Base-by-base conservation (phyloP, 2,329 filamentous ascomycete species). In the Tolypocladium ophioglossoides region DNA sequence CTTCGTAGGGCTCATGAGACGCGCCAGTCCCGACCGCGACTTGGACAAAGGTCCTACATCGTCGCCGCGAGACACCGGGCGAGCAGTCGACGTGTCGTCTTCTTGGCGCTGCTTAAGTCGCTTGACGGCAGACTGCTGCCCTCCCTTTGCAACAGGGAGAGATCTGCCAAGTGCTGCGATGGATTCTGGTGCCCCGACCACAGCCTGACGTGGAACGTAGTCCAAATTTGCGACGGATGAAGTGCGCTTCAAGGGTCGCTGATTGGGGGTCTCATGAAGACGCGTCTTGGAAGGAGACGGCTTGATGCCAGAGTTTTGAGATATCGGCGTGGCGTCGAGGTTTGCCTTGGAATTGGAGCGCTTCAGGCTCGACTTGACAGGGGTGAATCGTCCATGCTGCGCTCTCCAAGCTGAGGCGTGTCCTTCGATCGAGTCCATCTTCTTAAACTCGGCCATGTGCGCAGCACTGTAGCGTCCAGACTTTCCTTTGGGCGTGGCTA, bases 381-480 rank as follows among this genome's bases (percentile, higher is more conserved):
- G 79, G n/a, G 79, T 78, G 59, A 75, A 70, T 10, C 78, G 77
- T 38, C 70, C 76, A 5, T 76, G 70, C 56, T 80, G 76, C 24
- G 79, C 78, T 57, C 89, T 79, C 73, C 85, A 94, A 18, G 86
- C 82, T 12, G 91, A 95, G 10, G 90, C 78, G 67, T 96, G 91
- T 58, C 85, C 85, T 46, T 84, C 89, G 65, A 97, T 96, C 2
- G 91, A 96, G 67, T 96, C 91, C 92, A 97, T 96, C 76, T 95
- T 97, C 72, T 89, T 89, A 74, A 97, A 96, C 64, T 92, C 82
- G 51, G 85, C 84, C 81, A 89, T 87, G 68, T 97, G 92, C 39
- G 82, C 84, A 58, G 90, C 86, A 66, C 89, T 96, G 72, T 86
- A 97, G 48, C 92, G 85, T 50, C 84, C 76, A 51, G 83, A 79